phyloP scores from a whole-genome alignment of 1,139 yeast genomes.

The Saccharomyces hybrid region DNA sequence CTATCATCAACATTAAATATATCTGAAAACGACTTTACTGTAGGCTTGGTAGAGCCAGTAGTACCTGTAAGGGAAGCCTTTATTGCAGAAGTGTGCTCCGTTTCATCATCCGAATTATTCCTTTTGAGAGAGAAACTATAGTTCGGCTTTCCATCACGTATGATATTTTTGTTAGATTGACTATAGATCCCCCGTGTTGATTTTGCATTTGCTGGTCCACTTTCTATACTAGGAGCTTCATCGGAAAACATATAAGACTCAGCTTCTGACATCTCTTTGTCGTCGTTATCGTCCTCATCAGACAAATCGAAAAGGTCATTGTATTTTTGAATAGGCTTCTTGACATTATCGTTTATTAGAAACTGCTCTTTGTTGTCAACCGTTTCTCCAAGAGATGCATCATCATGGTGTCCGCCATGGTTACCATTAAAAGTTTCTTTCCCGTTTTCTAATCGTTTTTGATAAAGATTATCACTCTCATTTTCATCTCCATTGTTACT shows the following conservation, averaged over 20 bases:
- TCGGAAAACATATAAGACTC: background rate
- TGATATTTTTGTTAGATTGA: background rate
- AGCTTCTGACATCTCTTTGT: background rate
- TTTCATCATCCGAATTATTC: background rate
- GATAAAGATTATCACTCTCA: background rate
- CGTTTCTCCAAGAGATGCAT: background rate
- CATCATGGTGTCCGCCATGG: background rate
- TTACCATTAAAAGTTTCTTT: background rate
- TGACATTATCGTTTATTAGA: background rate
- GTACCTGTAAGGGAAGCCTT: background rate
- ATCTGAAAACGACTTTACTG: constrained; percentile 14
- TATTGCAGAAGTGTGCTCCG: background rate
- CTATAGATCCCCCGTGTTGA: background rate
- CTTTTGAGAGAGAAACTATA: background rate
- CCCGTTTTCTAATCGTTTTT: background rate
- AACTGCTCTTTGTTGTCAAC: background rate
- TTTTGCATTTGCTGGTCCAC: background rate
- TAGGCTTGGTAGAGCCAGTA: background rate
- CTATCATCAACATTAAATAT: constrained; percentile 17
- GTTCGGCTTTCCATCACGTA: background rate
- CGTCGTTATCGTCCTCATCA: constrained; percentile 15
- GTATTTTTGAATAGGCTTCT: constrained; percentile 14
- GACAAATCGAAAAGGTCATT: constrained; percentile 24
- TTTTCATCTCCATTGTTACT: no score
- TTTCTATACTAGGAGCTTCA: background rate